Evolutionary conservation across 345 rosid species (phyloP).

Genomic region (Populus deltoides): DNA sequence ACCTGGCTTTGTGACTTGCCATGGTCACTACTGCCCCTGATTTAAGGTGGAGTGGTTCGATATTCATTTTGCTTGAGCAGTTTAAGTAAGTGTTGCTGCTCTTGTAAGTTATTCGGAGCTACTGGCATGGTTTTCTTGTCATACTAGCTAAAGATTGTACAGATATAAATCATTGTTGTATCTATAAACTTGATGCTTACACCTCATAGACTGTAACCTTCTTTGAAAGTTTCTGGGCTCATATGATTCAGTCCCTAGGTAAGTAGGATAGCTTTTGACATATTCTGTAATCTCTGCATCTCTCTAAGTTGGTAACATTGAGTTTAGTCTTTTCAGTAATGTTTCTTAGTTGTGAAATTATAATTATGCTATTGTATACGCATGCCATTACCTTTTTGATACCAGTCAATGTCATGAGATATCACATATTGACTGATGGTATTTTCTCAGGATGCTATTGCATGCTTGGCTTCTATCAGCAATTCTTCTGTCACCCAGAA

Average conservation of each 20-base stretch:
- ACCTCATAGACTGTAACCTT: background rate
- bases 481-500: slow-evolving; percentile 66
- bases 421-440: slow-evolving; percentile 12
- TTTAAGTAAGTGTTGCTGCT: background rate
- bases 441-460: slow-evolving; percentile 69
- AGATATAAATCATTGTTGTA: background rate
- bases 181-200: background rate
- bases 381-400: background rate
- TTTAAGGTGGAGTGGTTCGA: background rate
- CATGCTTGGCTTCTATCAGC: slow-evolving; percentile 74
- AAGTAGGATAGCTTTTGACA: background rate
- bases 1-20: background rate
- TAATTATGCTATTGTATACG: background rate
- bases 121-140: background rate
- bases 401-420: background rate
- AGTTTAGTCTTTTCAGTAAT: background rate
- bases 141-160: background rate
- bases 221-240: background rate
- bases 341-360: background rate
- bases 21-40: background rate
- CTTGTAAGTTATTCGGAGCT: background rate
- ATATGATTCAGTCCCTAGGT: background rate
- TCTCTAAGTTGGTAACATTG: background rate
- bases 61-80: background rate
- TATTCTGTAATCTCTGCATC: background rate